Evolutionary conservation across 768 basidiomycete species (phyloP), one percentile per base, ranked within the genome.

Genomic region (Russula dissimulans): DNA sequence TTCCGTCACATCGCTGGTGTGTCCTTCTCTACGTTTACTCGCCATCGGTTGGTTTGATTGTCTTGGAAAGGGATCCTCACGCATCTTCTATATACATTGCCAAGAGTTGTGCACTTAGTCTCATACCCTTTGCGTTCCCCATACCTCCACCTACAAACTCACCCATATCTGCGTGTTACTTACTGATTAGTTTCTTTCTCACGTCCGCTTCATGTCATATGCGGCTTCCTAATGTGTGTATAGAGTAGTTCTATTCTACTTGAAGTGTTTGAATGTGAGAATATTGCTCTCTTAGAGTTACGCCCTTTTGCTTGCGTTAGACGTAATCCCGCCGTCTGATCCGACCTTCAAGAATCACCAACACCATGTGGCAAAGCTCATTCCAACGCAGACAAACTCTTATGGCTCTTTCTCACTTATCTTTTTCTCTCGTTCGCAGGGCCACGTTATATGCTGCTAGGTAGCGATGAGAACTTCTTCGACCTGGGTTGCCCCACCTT

Each of bases 71-170:
- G 52, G 42, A 22, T 59, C 44, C 52, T 52, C 46, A 36, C 54
- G 39, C 22, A 9, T 47, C 36, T 6, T 32, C 34, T 10, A 7
- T 7, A 36, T 36, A 10, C 34, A 22, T 39, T 54, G 3, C 47
- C 59, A 36, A 36, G 34, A 36, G 7, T 36, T 10, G 10, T 5
- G 34, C 10, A 10, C 34, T 26, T 36, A 36, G 34, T 4, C 34
- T 57, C 71, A 76, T 75, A 76, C 75, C 75, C 73, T 61, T 41
- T 65, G 63, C 67, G 69, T 69, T 66, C 68, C 65, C 59, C 73
- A 74, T 75, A 76, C 75, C 74, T 71, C 55, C 57, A 60, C 63
- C 68, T 67, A 53, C 68, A 64, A 26, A 47, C 67, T 70, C 71
- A 69, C 66, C 70, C 67, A 68, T 34, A 57, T 63, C 45, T 63